A percentile compares a stretch with the other conserved stretches of the same genome.
phyloP scores from a whole-genome alignment of 2,329 filamentous ascomycete genomes.

The Tolypocladium paradoxum region DNA sequence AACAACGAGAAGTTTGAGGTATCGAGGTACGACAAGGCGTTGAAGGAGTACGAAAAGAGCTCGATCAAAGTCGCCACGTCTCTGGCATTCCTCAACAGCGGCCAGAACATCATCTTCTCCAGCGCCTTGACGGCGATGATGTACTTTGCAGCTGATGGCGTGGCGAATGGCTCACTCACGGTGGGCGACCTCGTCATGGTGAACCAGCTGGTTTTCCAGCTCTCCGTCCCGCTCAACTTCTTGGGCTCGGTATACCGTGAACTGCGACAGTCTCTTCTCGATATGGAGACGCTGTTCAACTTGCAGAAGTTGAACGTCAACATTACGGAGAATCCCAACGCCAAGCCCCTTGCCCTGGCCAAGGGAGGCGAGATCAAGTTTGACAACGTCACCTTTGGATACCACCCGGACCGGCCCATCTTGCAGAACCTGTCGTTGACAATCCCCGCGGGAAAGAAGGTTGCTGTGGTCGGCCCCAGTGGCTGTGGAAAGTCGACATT shows the following conservation, averaged over 20 bases:
- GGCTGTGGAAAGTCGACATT: constrained; percentile 96
- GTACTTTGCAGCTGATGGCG: constrained; percentile 88
- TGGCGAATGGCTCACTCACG: constrained; percentile 69
- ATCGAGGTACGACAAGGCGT: constrained; percentile 74
- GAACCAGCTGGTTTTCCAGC: constrained; percentile 96
- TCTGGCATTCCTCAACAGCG: constrained; percentile 81
- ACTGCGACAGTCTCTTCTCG: constrained; percentile 82
- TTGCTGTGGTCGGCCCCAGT: constrained; percentile 88
- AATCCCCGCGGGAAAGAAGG: constrained; percentile 91
- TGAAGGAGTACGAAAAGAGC: constrained; percentile 79
- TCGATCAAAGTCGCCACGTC: constrained; percentile 97
- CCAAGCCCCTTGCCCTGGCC: constrained; percentile 59
- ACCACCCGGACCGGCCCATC: constrained; percentile 78
- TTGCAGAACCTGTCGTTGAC: constrained; percentile 74
- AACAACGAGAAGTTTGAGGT: constrained; percentile 98
- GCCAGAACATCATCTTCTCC: constrained; percentile 96
- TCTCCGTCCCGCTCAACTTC: constrained; percentile 95
- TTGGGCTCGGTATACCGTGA: constrained; percentile 96
- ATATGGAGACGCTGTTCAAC: constrained; percentile 98
- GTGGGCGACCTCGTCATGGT: constrained; percentile 98
- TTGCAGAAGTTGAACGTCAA: constrained; percentile 91
- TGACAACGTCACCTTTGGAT: constrained; percentile 91
- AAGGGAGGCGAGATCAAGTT: constrained; percentile 85
- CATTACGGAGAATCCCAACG: constrained; percentile 67
- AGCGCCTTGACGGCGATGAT: constrained; percentile 92